phyloP scores from a whole-genome alignment of 257 asterid genomes.

The Fraxinus pennsylvanica region DNA sequence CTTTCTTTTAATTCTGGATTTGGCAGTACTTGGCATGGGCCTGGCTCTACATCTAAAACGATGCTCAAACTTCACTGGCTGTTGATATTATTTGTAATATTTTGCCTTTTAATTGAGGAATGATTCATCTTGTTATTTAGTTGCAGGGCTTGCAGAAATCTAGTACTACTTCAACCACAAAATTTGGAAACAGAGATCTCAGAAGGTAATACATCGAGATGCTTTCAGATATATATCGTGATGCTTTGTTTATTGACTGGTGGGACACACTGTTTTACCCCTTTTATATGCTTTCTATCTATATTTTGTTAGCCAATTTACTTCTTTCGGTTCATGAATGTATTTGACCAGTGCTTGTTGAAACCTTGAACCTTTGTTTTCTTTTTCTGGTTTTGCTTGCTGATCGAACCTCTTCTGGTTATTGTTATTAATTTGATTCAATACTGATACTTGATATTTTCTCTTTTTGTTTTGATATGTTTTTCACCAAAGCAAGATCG shows the following conservation, averaged over 20 bases:
- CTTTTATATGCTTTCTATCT: background rate
- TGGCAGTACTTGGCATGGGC: conserved; percentile 6
- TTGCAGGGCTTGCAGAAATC: conserved; percentile 51
- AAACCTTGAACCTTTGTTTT: background rate
- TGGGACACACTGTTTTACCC: background rate
- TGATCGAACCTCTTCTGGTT: background rate
- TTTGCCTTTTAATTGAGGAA: background rate
- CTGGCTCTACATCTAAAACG: conserved; percentile 6
- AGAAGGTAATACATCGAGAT: conserved; percentile 52
- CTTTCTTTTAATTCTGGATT: background rate
- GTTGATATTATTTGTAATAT: background rate
- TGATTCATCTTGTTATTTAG: conserved; percentile 21
- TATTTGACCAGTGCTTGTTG: background rate
- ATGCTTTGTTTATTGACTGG: background rate
- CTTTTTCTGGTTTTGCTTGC: conserved; percentile 13
- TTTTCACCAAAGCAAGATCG: background rate
- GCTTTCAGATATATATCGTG: background rate
- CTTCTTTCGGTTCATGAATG: conserved; percentile 4
- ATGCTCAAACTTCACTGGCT: background rate
- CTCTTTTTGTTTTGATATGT: background rate
- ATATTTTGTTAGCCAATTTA: conserved; percentile 2
- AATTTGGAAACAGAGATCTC: conserved; percentile 53
- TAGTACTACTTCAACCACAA: conserved; percentile 32
- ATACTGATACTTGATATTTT: background rate
- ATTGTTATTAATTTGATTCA: background rate